These are phyloP conservation scores for Penicillium roqueforti DNA, from an alignment of 495 filamentous ascomycete species.

Conservation along the genomic window DNA sequence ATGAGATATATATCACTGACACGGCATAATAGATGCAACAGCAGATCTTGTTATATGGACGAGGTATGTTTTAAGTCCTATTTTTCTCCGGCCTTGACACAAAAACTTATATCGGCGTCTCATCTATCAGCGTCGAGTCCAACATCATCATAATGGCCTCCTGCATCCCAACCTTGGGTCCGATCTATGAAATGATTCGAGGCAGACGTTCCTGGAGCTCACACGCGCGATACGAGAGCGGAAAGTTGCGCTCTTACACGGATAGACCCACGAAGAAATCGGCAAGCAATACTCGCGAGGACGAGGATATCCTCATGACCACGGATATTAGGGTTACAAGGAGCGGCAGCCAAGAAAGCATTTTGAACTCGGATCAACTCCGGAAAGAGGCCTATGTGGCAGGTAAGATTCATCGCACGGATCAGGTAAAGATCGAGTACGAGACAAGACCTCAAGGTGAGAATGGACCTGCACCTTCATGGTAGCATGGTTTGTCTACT, in stretches of 20 bases:
- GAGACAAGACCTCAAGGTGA: neutral
- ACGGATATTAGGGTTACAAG: constrained; percentile 10
- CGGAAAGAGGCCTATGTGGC: neutral
- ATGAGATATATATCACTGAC: neutral
- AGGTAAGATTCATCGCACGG: constrained; percentile 6
- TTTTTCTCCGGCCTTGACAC: too few species aligned
- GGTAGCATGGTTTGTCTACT: neutral
- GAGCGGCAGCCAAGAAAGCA: constrained; percentile 16
- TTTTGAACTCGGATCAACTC: constrained; percentile 6
- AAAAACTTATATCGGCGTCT: neutral
- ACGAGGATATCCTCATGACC: constrained; percentile 6
- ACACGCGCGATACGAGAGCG: constrained; percentile 6
- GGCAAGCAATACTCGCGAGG: neutral
- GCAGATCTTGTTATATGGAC: constrained; percentile 45
- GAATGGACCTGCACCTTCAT: neutral
- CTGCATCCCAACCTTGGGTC: constrained; percentile 46
- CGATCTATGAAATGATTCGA: constrained; percentile 34
- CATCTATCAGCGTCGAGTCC: constrained; percentile 37
- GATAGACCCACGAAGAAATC: neutral
- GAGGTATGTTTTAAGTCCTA: constrained; percentile 32
- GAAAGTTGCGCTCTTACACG: neutral
- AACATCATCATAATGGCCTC: constrained; percentile 46
- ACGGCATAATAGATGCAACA: constrained; percentile 18
- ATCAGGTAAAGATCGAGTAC: constrained; percentile 14
- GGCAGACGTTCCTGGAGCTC: constrained; percentile 15